These are phyloP conservation scores for Anastatica hierochuntica DNA, from an alignment of 345 rosid species.

Conservation along the genomic window DNA sequence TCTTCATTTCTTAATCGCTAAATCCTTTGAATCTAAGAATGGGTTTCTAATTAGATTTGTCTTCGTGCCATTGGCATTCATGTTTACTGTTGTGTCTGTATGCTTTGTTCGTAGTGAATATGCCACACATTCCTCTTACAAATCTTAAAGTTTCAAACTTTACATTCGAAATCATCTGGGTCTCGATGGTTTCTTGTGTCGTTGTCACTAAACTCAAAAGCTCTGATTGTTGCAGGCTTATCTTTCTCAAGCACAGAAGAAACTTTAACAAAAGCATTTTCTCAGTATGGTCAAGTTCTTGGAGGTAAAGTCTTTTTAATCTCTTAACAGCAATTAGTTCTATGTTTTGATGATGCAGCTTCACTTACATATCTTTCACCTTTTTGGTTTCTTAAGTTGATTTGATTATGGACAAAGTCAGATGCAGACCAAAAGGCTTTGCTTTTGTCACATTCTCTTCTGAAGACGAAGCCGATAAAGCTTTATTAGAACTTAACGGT, in stretches of 20 bases:
- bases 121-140: background rate
- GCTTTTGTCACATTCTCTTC: constrained; percentile 48
- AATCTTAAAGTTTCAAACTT: constrained; percentile 1
- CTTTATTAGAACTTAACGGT: constrained; percentile 47
- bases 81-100: no score
- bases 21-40: background rate
- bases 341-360: background rate
- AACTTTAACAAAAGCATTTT: constrained; percentile 38
- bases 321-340: background rate
- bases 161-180: background rate
- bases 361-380: background rate
- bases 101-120: no score
- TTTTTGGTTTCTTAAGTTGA: constrained; percentile 28
- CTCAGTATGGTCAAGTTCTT: constrained; percentile 45
- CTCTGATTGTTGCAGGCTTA: constrained; percentile 21
- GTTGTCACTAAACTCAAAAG: background rate
- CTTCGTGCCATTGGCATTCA: no score
- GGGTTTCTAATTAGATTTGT: background rate
- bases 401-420: constrained; percentile 32
- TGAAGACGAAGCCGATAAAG: constrained; percentile 37
- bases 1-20: background rate
- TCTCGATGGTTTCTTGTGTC: background rate
- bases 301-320: constrained; percentile 34
- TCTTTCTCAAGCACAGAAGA: constrained; percentile 43
- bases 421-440: constrained; percentile 42